Conservation (phyloP, 2,329 filamentous ascomycete species). For the Fusarium chaquense region DNA sequence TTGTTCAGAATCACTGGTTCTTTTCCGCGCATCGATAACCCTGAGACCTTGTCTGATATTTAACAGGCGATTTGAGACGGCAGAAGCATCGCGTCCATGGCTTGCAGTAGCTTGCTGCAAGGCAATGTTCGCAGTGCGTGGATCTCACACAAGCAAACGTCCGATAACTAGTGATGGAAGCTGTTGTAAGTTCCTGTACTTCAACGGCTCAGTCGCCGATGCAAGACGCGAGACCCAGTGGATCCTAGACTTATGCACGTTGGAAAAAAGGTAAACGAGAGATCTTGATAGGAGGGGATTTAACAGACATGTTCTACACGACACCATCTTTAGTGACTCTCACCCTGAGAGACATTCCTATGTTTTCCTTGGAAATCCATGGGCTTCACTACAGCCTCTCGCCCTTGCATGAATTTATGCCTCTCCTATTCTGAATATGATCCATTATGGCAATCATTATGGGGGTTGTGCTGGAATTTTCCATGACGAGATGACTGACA, state of each 20-base stretch:
- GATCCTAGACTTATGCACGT: slow-evolving; percentile 41
- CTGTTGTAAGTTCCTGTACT: slow-evolving; percentile 30
- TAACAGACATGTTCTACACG: slow-evolving; percentile 28
- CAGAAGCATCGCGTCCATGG: slow-evolving; percentile 32
- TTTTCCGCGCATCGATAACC: slow-evolving; percentile 12
- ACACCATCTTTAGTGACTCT: slow-evolving; percentile 39
- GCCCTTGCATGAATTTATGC: slow-evolving; percentile 19
- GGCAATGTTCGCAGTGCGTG: slow-evolving; percentile 32
- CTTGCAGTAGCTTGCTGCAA: slow-evolving; percentile 44
- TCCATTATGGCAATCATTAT: background rate
- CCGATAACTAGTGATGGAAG: slow-evolving; percentile 21
- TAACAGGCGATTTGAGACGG: slow-evolving; percentile 26
- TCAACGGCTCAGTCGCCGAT: slow-evolving; percentile 9
- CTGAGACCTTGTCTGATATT: slow-evolving; percentile 19
- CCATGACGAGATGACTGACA: slow-evolving; percentile 20
- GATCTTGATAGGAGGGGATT: slow-evolving; percentile 39
- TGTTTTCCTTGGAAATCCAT: slow-evolving; percentile 29
- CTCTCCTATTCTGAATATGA: background rate
- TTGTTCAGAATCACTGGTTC: background rate
- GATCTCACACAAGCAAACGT: slow-evolving; percentile 38
- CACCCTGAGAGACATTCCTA: slow-evolving; percentile 33
- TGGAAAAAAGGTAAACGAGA: slow-evolving; percentile 31
- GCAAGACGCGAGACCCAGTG: slow-evolving; percentile 33
- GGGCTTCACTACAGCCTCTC: slow-evolving; percentile 14
- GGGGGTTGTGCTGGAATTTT: slow-evolving; percentile 25